Evolutionary conservation across 805 yeast genomes (phyloP), one percentile per base, ranked within the genome.

Genomic region (Kodamaea sagamina): DNA sequence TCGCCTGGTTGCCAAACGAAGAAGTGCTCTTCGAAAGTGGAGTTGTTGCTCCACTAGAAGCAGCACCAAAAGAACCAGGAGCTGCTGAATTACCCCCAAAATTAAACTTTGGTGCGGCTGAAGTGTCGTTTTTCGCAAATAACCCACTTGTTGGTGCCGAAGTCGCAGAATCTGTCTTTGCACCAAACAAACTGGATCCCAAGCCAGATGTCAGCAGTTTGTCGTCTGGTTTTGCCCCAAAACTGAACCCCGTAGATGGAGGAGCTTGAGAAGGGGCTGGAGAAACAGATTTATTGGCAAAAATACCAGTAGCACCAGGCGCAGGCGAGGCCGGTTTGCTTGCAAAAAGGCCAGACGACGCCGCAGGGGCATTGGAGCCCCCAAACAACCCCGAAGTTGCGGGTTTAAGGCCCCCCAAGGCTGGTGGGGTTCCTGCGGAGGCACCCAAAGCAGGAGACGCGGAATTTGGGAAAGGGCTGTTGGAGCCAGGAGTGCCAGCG

Each of bases 161-260:
- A 11, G n/a, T n/a, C n/a, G 31, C 31, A 27, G 31, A 27, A 18
- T 29, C 11, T 13, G 31, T 4, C 4, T 21, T 21, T 21, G 24
- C 24, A 8, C 8, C 8, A 21, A 21, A 21, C 24, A 21, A 21
- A 21, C n/a, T n/a, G n/a, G n/a, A n/a, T n/a, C n/a, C n/a, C 24
- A 21, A 21, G 8, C 24, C 24, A 21, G 24, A 21, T 21, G 24
- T 6, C n/a, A n/a, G n/a, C n/a, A n/a, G n/a, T n/a, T n/a, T 34
- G 39, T 36, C 37, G 4, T 43, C 42, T 7, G 37, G 37, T 22
- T 47, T 39, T 18, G 48, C 47, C 4, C 54, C 58, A 39, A 55
- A 53, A 15, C 47, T 42, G 3, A 13, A 13, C 4, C 31, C 15
- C 4, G 31, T 27, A 4, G 34, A 15, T 13, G 34, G 34, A 15